Conservation (phyloP, 129 eudicot genomes). For the Escallonia rubra region DNA sequence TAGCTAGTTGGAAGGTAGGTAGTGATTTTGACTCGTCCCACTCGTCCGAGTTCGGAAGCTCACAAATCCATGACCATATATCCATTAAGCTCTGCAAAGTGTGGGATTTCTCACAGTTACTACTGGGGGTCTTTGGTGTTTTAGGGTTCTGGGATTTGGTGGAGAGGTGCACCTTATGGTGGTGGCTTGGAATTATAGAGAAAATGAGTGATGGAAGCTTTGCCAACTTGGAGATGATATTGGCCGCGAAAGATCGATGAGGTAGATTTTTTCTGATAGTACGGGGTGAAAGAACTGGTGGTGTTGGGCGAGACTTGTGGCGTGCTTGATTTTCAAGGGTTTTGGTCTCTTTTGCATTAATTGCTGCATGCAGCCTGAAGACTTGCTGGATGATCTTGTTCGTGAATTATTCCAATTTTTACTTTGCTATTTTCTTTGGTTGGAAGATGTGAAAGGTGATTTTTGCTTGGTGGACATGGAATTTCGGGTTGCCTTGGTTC, state of each 20-base stretch:
- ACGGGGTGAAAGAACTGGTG: constrained; percentile 6
- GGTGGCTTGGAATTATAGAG: constrained; percentile 22
- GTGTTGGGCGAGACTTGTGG: constrained; percentile 35
- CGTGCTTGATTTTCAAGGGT: constrained; percentile 20
- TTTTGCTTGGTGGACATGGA: constrained; percentile 31
- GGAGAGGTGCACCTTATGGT: background rate
- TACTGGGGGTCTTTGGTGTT: background rate
- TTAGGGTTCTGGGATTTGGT: background rate
- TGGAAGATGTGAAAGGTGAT: constrained; percentile 8
- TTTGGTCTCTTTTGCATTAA: constrained; percentile 23
- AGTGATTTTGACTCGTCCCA: constrained; percentile 48
- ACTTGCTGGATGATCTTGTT: background rate
- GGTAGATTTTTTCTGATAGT: background rate
- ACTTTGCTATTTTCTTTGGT: background rate
- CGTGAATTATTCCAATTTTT: background rate
- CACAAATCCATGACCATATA: constrained; percentile 88
- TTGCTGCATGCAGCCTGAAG: constrained; percentile 16
- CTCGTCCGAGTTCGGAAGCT: constrained; percentile 58
- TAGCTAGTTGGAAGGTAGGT: constrained; percentile 40
- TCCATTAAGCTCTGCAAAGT: constrained; percentile 38
- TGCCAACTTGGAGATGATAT: constrained; percentile 57
- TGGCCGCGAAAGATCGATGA: constrained; percentile 49
- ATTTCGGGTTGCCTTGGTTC: constrained; percentile 15
- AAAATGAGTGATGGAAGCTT: constrained; percentile 37
- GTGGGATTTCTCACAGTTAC: background rate